Base-by-base conservation (phyloP, 2,329 filamentous ascomycete genomes). In the Capronia americana region DNA sequence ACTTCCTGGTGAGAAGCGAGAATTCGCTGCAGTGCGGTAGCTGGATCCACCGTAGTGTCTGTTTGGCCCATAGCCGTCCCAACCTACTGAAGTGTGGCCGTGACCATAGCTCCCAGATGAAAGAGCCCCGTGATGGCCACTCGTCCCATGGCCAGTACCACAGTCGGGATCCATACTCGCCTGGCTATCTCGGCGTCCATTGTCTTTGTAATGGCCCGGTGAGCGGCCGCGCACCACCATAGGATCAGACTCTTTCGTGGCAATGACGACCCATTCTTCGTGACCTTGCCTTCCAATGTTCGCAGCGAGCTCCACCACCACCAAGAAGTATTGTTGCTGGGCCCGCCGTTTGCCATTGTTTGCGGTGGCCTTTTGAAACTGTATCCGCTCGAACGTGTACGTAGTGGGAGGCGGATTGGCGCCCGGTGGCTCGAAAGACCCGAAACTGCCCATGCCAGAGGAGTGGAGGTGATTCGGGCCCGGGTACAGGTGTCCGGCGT, bases 291-390 rank as follows among this genome's bases (percentile, higher is more conserved):
- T 74, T 4, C 76, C 81, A 34, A 92, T 80, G 70, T 93, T 88
- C 7, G 86, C 92, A 78, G 88, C 92, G 0, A 96, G 86, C 75
- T 96, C 92, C 3, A 96, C 89, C 54, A 96, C 87, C n/a, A 97
- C 84, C 73, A 95, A 92, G 74, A 96, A 97, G 77, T 93, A 96
- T 73, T 97, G 93, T 75, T 97, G 93, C 20, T 93, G 92, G 1
- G 93, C 93, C 64, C 93, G 85, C 71, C 93, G 86, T 77, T 96
- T 96, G 55, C 93, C 93, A 72, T 97, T 97, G 80, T 97, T 97
- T 26, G 92, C 92, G 0, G 93, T 97, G 1, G 93, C 93, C 70
- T 92, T 92, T 77, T 96, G 96, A 85, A 97, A 97, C 73, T 97
- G 93, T 59, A 97, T 95, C 11, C 93, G 88, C 75, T 97, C 93